Conservation (phyloP, 2,329 filamentous ascomycete species). For the Zasmidium cellare region DNA sequence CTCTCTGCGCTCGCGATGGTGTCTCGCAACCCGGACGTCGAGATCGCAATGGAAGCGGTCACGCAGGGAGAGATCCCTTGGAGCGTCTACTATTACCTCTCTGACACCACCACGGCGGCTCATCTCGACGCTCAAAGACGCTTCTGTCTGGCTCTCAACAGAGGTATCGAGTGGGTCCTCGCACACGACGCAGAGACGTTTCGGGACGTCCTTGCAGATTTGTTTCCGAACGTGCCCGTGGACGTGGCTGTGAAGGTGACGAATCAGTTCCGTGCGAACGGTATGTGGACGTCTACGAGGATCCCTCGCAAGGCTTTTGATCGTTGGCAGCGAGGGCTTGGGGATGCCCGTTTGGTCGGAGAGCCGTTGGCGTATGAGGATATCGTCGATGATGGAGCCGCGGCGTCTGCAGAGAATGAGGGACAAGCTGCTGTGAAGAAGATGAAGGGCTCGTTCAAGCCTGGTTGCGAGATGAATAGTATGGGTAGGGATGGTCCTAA, state of each 20-base stretch:
- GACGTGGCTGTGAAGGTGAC: too few relatives aligned
- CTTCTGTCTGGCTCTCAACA: slow-evolving; percentile 20
- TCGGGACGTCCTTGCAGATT: too few relatives aligned
- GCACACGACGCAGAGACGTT: too few relatives aligned
- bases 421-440: too few relatives aligned
- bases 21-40: slow-evolving; percentile 16
- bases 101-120: slow-evolving; percentile 14
- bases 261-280: too few relatives aligned
- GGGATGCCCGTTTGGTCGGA: slow-evolving; percentile 16
- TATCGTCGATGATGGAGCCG: slow-evolving; percentile 11
- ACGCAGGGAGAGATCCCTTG: slow-evolving; percentile 21
- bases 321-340: slow-evolving; percentile 23
- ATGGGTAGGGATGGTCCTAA: too few relatives aligned
- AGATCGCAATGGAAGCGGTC: slow-evolving; percentile 20
- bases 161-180: slow-evolving; percentile 3
- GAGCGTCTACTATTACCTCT: slow-evolving; percentile 25
- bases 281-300: background rate
- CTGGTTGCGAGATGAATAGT: background rate
- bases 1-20: slow-evolving; percentile 21
- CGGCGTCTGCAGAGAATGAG: too few relatives aligned
- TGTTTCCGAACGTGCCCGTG: too few relatives aligned
- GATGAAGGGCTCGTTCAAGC: too few relatives aligned
- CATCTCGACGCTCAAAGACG: slow-evolving; percentile 17
- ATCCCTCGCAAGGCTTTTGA: slow-evolving; percentile 18
- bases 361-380: slow-evolving; percentile 17